phyloP scores from a whole-genome alignment of 1,284 basidiomycete species.

The Ceratobasidium sp. region DNA sequence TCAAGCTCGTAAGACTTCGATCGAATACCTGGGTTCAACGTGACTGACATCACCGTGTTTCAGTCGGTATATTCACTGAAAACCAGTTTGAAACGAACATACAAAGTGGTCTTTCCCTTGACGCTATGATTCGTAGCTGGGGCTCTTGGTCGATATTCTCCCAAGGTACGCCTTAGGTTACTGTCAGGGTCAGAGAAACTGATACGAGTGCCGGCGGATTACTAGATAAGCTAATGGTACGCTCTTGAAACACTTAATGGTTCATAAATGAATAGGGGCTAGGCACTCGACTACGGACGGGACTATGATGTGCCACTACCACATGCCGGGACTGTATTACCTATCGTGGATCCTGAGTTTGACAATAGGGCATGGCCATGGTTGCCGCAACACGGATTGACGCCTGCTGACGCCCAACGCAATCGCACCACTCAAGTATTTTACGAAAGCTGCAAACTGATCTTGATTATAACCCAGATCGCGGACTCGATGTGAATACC shows the following conservation, averaged over 20 bases:
- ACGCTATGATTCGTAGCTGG: constrained; percentile 7
- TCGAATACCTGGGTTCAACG: background rate
- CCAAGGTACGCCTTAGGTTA: constrained; percentile 19
- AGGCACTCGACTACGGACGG: constrained; percentile 58
- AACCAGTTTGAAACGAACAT: background rate
- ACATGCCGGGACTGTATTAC: constrained; percentile 27
- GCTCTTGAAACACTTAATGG: too few relatives aligned
- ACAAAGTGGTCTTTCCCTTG: background rate
- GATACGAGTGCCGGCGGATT: background rate
- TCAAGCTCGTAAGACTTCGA: constrained; percentile 14
- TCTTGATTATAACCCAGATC: constrained; percentile 18
- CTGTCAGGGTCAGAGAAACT: background rate
- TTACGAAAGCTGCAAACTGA: constrained; percentile 36
- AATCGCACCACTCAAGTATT: constrained; percentile 24
- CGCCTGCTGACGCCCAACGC: background rate
- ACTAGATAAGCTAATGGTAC: constrained; percentile 29
- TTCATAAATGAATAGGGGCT: background rate
- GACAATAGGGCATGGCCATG: constrained; percentile 23
- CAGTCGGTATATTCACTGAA: constrained; percentile 10
- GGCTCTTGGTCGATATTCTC: constrained; percentile 32
- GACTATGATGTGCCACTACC: constrained; percentile 66
- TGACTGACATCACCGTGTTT: constrained; percentile 18
- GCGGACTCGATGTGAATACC: constrained; percentile 1
- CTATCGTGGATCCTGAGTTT: constrained; percentile 12
- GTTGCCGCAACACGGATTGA: background rate